Evolutionary conservation across 345 rosid genomes (phyloP), one percentile per base, ranked within the genome.

Genomic region (Gossypium rotundifolium): DNA sequence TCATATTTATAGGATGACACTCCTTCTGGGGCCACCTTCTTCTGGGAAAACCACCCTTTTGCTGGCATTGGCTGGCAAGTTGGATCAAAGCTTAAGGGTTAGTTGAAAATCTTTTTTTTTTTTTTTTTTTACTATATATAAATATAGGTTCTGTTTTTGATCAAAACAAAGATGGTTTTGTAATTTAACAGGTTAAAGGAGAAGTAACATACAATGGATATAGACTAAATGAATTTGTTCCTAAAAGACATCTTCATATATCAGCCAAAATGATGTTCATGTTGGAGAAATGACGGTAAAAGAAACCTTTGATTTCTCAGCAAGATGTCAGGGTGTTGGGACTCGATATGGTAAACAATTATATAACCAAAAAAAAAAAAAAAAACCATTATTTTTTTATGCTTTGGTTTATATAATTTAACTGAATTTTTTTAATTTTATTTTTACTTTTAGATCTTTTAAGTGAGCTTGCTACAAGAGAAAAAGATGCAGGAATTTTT

Each of bases 211-310:
- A 92, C 76, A 94, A 94, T 80, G 97, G 98, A 11, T 75, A 88
- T 60, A 83, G 57, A 45, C 54, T 92, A 0, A 80, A 83, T 14
- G 97, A 94, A 68, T 86, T 94, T 79, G 92, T 88, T 23, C 92
- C 98, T 7, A 88, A 81, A 94, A 94, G 80, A 88, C 97, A 48
- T 90, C 98, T 3, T 97, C 97, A 1, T 94, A 90, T 54, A 92
- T 94, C 65, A 89, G 98, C 71, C 98, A 92, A 81, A 90, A 92
- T 55, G 98, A 94, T 78, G 92, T 89, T 80, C 98, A 94, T 75
- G 77, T 87, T 4, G 98, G 94, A 74, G 90, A 83, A 18, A 81
- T 94, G 97, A 94, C 97, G 0, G 97, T 94, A 5, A 90, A 85
- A 84, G 98, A 94, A 80, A 94, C 97, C 18, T 79, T 94, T 1